Conservation (phyloP, 306 rosid species). For the Carpinus viminea region DNA sequence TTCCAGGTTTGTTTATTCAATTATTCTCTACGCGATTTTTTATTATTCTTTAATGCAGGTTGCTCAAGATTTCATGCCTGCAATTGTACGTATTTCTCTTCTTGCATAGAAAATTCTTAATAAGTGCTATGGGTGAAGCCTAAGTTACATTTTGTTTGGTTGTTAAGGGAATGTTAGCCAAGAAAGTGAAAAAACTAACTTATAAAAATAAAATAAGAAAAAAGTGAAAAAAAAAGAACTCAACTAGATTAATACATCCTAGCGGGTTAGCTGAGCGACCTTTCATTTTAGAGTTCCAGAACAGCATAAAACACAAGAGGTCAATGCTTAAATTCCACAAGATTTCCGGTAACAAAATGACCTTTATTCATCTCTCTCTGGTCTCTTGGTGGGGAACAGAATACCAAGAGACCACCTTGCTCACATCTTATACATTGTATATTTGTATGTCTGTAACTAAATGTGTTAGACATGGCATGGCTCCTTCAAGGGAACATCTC, state of each 20-base stretch:
- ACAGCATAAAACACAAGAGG: no score
- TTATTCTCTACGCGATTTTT: background rate
- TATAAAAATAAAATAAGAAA: no score
- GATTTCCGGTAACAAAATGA: no score
- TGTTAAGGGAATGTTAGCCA: background rate
- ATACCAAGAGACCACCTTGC: no score
- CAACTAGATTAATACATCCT: background rate
- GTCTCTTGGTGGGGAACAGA: no score
- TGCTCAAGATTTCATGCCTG: background rate
- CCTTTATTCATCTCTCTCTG: no score
- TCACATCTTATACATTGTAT: background rate
- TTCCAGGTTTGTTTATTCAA: slow-evolving; percentile 44
- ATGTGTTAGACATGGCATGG: no score
- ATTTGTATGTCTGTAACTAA: background rate
- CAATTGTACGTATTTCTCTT: background rate
- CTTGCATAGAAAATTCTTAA: background rate
- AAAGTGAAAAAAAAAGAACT: background rate
- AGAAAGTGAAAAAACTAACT: background rate
- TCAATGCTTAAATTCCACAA: background rate
- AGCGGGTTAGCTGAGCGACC: background rate
- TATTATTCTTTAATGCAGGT: background rate
- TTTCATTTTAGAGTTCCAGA: background rate
- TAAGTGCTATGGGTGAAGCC: background rate
- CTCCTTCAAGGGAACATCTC: no score
- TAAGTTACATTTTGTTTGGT: slow-evolving; percentile 4